phyloP scores from a whole-genome alignment of 2,329 filamentous ascomycete species.

The Xylariaceae sp. region DNA sequence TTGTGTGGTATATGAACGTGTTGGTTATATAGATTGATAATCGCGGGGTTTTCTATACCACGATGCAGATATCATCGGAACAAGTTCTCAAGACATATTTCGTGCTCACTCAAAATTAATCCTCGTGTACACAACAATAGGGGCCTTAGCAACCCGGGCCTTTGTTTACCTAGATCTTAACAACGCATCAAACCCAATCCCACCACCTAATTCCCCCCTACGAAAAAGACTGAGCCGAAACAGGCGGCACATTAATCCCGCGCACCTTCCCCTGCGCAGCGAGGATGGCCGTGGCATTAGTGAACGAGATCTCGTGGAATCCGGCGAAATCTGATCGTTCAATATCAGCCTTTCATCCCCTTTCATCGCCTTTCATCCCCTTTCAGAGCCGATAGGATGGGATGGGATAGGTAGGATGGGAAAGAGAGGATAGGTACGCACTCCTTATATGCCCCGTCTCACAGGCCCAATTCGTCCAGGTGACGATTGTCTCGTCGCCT shows the following conservation, averaged over 20 bases:
- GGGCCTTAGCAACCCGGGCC: no score
- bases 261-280: background rate
- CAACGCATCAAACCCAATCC: no score
- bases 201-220: background rate
- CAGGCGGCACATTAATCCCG: constrained; percentile 1
- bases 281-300: constrained; percentile 9
- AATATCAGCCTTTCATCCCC: no score
- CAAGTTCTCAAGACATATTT: background rate
- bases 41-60: no score
- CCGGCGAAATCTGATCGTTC: constrained; percentile 1
- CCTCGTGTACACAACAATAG: no score
- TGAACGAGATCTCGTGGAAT: constrained; percentile 9
- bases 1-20: no score
- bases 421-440: background rate
- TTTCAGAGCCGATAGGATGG: no score
- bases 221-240: constrained; percentile 5
- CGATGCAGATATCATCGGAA: no score
- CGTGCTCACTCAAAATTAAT: background rate
- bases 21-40: no score
- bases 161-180: no score
- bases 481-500: constrained; percentile 4
- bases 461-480: constrained; percentile 7
- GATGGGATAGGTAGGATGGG: no score
- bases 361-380: no score
- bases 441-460: constrained; percentile 5